Base-by-base conservation (phyloP, 805 yeast species). In the Blastobotrys chiropterorum region DNA sequence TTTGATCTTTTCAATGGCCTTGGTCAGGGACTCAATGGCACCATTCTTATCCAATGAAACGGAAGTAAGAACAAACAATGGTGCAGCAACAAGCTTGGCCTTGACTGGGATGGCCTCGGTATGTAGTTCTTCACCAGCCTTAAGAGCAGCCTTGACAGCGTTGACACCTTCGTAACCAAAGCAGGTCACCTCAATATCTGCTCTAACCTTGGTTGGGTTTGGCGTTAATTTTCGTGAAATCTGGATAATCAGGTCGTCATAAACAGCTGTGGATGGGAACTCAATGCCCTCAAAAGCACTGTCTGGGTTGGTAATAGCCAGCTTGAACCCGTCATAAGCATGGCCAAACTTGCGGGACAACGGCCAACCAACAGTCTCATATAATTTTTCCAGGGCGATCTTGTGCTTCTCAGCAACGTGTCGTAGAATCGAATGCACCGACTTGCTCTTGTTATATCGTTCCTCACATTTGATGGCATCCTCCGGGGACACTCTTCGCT, bases 181-280 rank as follows among this genome's bases (percentile, higher is more conserved):
- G 70, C 99, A 94, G 13, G 97, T 89, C 44, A 94, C 97, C 72
- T 92, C 98, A 47, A 94, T 86, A 69, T 94, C 98, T n/a, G 99
- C 96, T 72, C 99, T 86, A 66, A 95, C 86, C 75, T 92, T 94
- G 62, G 90, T 90, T 40, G 98, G 96, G 74, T 90, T 97, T 56
- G 99, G 99, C 38, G 99, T 94, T 70, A 94, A 80, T 71, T 98
- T 85, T 70, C 95, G 83, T 51, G 92, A 78, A 63, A 94, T 92
- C 73, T 94, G 94, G 49, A 80, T 75, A 69, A 87, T 83, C 62
- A 94, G 79, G 71, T 94, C 98, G 47, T 82, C 86, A 70, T 88
- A 77, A 38, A 94, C 78, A 44, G 83, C 95, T 47, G 75, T 66
- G 14, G 86, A 76, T 51, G 95, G 90, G 20, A 92, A 80, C 41